Base-by-base conservation (phyloP, 2,329 filamentous ascomycete genomes). In the Atkinsonella hypoxylon region DNA sequence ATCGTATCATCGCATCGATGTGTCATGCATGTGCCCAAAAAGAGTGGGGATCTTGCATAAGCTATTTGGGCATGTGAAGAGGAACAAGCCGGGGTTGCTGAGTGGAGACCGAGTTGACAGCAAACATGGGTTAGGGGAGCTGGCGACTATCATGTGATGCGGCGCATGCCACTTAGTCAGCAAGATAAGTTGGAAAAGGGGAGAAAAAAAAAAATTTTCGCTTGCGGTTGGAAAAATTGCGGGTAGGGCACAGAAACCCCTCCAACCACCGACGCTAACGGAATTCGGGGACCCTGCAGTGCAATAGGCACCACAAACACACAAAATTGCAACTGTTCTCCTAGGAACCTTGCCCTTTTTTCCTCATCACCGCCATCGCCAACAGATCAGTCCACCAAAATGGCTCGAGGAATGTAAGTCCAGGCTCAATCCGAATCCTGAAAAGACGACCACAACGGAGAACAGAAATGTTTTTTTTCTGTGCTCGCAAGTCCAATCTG, bases 351-450 rank as follows among this genome's bases (percentile, higher is more conserved):
- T 26, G 26, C 26, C 58, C n/a, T n/a, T 20, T 44, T 61, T 59
- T 61, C 62, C 59, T 63, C 66, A 66, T 60, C 67, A 64, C 63
- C 58, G 58, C 54, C 65, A 62, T 66, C 65, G 50, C 64, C 59
- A 58, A 56, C 60, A 68, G 62, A n/a, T 62, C 64, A 66, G 60
- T 61, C 66, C 69, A 66, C 65, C 65, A 82, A 69, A 65, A 83
- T 83, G 79, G 78, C 76, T 69, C 76, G 79, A 70, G 80, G 80
- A 79, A 79, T 76, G 73, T 77, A 67, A 74, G 74, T 76, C 22
- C 49, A 38, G 26, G 44, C 41, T n/a, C 3, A 2, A 30, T 22
- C 7, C 7, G 26, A 26, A 26, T 26, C 26, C 26, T n/a, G 26
- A 6, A 4, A 5, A 26, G 26, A 5, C 7, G 26, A 26, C 5